Evolutionary conservation across 768 basidiomycete genomes (phyloP), one percentile per base, ranked within the genome.

Genomic region (Boletus vinaceobasis): DNA sequence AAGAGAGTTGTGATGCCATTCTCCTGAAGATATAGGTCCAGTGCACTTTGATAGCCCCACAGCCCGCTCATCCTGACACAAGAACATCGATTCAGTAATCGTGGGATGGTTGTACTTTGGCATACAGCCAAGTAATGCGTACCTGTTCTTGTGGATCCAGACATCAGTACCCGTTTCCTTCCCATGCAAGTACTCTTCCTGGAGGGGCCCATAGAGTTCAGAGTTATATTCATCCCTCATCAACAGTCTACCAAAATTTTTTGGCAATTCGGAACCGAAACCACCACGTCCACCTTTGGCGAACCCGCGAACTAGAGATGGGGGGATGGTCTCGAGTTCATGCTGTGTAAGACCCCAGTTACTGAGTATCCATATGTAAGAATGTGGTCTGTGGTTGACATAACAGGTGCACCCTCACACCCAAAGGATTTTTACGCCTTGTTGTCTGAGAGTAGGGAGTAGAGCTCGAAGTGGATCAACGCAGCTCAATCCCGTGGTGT

Each of bases 111-210:
- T 38, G 21, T n/a, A 35, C 11, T 43, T 37, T 32, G 26, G 26
- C 13, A n/a, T 39, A 17, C 5, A 4, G 33, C 23, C 23, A 32
- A 52, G 13, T 26, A 21, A 14, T 26, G 9, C 45, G 9, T 21
- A 82, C 84, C 85, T 72, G 67, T 87, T 87, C 68, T 87, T 88
- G 66, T 87, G 81, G 48, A 87, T 82, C 85, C 85, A 87, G 56
- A 85, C 76, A 66, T 88, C 85, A 10, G 82, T 84, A 1, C 84
- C 84, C 7, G 66, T 70, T 13, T 77, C 69, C 55, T 75, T 70
- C 17, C 85, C 85, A 47, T 77, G 73, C 50, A 79, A 43, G 60
- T 78, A 86, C 56, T 80, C 75, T 0, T 69, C 71, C 57, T 86
- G 84, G 33, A 88, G 72, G 9, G 84, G 84, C 1, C 81, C 84